Base-by-base conservation (phyloP, 1,284 basidiomycete genomes). In the Leccinum colubrinum region DNA sequence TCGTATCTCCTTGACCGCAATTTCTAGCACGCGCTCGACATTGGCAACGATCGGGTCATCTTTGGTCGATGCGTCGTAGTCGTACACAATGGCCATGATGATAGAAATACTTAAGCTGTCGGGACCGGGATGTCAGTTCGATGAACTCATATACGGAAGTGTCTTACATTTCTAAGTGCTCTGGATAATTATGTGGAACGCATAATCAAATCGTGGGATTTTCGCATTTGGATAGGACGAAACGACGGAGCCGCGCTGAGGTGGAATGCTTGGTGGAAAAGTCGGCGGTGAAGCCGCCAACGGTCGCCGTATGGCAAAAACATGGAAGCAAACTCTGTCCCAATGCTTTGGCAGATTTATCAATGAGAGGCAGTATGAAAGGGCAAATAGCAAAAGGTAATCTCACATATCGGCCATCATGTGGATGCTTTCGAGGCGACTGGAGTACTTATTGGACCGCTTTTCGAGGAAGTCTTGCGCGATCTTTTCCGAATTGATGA, bases 191-290 rank as follows among this genome's bases (percentile, higher is more conserved):
- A 3, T 27, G 50, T 1, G 63, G 57, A 17, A 43, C 60, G 59
- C 51, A 35, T 55, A 8, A 71, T 56, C 8, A 74, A 30, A 33
- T 68, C 63, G 46, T 68, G 71, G 5, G 62, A 55, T 39, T 67
- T 72, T 39, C 61, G 58, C 41, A 66, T 48, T 17, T 70, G 72
- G 14, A 56, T 37, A 3, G 70, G 70, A 57, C 59, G 71, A 37
- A 64, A 71, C 41, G 62, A 61, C 2, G 56, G 39, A 0, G 62
- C 70, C 25, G 67, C 67, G 8, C 58, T 67, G 9, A 55, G 30
- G 3, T 64, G 62, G 39, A 72, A 66, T 6, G 72, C 67, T 41
- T 70, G 71, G 25, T 73, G 70, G 50, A 73, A 73, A 27, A 70
- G 6, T n/a, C 68, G 60, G 14, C 71, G 67, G 59, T 71, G 69